phyloP scores from a whole-genome alignment of 2,329 filamentous ascomycete genomes.

The Fusarium liriodendri region DNA sequence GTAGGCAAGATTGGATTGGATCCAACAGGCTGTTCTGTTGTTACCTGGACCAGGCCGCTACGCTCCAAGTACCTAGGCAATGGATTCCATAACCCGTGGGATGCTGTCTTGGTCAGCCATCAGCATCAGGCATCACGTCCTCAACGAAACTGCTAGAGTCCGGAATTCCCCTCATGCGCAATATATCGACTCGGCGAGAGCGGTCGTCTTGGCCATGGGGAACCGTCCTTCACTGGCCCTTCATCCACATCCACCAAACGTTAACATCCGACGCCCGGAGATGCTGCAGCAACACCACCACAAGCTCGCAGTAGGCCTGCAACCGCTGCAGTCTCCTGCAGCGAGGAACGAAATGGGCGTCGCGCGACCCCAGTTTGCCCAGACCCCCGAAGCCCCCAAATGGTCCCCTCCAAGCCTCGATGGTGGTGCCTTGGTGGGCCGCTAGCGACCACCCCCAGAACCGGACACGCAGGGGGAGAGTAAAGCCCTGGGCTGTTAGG shows the following conservation, averaged over 20 bases:
- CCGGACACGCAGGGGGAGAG: background rate
- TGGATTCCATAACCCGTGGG: constrained; percentile 9
- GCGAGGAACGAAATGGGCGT: constrained; percentile 36
- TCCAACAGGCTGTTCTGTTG: background rate
- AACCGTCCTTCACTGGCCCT: background rate
- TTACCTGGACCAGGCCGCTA: background rate
- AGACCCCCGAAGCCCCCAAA: constrained; percentile 37
- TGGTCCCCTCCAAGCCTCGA: constrained; percentile 18
- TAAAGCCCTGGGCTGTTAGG: constrained; percentile 5
- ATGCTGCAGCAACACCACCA: constrained; percentile 25
- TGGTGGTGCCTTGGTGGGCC: constrained; percentile 30
- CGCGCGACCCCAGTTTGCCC: constrained; percentile 42
- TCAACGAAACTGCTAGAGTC: background rate
- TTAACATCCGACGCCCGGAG: constrained; percentile 27
- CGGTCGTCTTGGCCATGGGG: background rate
- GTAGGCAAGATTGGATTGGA: background rate
- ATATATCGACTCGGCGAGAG: background rate
- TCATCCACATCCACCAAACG: constrained; percentile 5
- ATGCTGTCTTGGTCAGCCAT: constrained; percentile 5
- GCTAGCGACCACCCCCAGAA: constrained; percentile 16
- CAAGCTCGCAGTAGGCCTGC: constrained; percentile 15
- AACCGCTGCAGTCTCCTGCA: constrained; percentile 31
- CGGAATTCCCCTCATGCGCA: constrained; percentile 7
- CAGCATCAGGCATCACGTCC: background rate
- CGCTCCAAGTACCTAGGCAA: constrained; percentile 14